These are phyloP conservation scores for Zangia roseola DNA, from an alignment of 768 basidiomycete genomes.

Conservation along the genomic window DNA sequence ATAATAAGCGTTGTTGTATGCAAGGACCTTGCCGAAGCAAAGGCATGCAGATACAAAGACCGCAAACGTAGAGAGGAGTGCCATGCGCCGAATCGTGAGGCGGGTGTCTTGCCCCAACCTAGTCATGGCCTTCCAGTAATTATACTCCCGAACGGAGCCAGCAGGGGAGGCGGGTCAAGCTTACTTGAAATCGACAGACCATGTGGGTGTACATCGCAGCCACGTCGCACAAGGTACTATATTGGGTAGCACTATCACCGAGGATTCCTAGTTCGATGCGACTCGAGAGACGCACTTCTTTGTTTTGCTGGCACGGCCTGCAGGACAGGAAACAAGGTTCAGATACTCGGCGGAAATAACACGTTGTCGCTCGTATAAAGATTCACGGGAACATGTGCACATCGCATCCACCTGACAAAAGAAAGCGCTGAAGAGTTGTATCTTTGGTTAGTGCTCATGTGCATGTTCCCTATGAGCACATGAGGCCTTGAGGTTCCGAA, in stretches of 20 bases:
- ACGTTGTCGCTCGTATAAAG: not conserved
- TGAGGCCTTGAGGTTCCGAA: not conserved
- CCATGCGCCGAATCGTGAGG: conserved; percentile 12
- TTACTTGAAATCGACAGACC: conserved; percentile 1
- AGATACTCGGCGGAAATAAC: not conserved
- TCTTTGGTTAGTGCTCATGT: conserved; percentile 9
- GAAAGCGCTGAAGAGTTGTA: not conserved
- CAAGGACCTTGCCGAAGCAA: conserved; percentile 25
- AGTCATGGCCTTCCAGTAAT: conserved; percentile 8
- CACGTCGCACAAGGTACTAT: conserved; percentile 9
- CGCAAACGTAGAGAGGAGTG: not conserved
- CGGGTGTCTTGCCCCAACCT: not conserved
- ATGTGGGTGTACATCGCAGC: conserved; percentile 9
- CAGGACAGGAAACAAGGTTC: not conserved
- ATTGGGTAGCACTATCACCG: conserved; percentile 8
- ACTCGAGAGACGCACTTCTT: not conserved
- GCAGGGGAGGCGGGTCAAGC: not conserved
- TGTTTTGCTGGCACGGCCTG: conserved; percentile 10
- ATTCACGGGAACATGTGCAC: conserved; percentile 13
- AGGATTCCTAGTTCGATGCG: conserved; percentile 6
- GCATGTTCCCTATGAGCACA: conserved; percentile 10
- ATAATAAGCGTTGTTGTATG: conserved; percentile 56
- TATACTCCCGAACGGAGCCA: conserved; percentile 13
- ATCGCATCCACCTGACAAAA: conserved; percentile 15
- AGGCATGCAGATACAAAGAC: conserved; percentile 3